Percentiles rank a stretch among this genome's conserved stretches.
Conservation (phyloP, 129 eudicot genomes). For the Heracleum sosnowskyi region DNA sequence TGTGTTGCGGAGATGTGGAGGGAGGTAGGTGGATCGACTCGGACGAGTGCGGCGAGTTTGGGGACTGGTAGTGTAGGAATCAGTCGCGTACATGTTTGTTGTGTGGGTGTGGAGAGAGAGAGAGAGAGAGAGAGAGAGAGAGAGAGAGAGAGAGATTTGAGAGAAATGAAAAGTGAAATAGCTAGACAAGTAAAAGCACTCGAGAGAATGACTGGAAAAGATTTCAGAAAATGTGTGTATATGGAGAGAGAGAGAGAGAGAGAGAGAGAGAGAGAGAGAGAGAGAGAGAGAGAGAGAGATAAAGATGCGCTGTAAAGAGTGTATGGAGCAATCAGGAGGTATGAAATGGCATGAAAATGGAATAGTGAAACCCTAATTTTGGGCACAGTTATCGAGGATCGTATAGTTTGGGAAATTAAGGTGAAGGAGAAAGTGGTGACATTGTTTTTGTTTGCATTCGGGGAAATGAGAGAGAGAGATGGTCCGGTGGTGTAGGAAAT, state of each 20-base stretch:
- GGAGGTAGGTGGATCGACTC: constrained; percentile 32
- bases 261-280: background rate
- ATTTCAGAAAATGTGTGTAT: background rate
- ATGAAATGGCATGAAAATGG: background rate
- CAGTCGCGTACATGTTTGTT: constrained; percentile 1
- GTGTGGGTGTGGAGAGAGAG: background rate
- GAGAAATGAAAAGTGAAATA: background rate
- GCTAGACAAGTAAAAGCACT: background rate
- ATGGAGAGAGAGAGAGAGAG: background rate
- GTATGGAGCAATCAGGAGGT: background rate
- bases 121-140: background rate
- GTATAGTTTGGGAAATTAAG: background rate
- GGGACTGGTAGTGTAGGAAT: background rate
- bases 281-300: background rate
- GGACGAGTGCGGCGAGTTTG: constrained; percentile 5
- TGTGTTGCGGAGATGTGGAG: constrained; percentile 29
- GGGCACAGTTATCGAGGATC: background rate
- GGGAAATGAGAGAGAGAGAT: background rate
- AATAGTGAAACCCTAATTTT: background rate
- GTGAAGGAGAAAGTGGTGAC: background rate
- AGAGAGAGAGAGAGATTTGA: background rate
- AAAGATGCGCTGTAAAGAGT: background rate
- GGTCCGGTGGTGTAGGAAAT: constrained; percentile 4
- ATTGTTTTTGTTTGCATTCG: background rate
- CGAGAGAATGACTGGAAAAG: background rate